A percentile compares a stretch with the other conserved stretches of the same genome.
Conservation (phyloP, 2,329 filamentous ascomycete species). For the Alternaria longipes region DNA sequence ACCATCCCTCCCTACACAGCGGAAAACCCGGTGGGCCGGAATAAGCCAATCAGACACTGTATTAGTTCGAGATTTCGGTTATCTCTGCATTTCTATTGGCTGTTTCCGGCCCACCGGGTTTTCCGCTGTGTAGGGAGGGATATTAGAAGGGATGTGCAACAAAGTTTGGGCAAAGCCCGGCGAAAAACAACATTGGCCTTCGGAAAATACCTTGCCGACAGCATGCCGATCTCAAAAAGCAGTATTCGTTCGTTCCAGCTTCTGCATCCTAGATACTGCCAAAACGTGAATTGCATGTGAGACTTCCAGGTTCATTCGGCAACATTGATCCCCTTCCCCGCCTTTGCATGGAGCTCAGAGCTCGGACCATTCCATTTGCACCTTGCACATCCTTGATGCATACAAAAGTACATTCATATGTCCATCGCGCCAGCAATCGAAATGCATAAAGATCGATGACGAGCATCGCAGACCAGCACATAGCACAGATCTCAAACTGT, state of each 20-base stretch:
- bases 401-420: constrained; percentile 2
- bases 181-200: constrained; percentile 6
- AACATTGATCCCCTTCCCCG: constrained; percentile 1
- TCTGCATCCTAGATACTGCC: constrained; percentile 2
- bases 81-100: too few species aligned
- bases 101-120: too few species aligned
- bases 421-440: neutral
- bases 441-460: constrained; percentile 6
- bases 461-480: neutral
- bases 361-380: neutral
- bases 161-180: neutral
- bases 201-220: constrained; percentile 9
- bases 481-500: constrained; percentile 3
- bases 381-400: constrained; percentile 4
- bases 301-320: constrained; percentile 1
- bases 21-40: too few species aligned
- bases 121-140: too few species aligned
- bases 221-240: constrained; percentile 3
- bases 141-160: constrained; percentile 5
- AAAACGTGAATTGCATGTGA: constrained; percentile 4
- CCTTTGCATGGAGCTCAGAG: constrained; percentile 1
- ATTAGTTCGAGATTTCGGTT: too few species aligned
- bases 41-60: too few species aligned
- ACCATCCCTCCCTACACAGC: too few species aligned
- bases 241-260: constrained; percentile 3